Conservation (phyloP, 2,329 filamentous ascomycete species). For the Verticillium longisporum region DNA sequence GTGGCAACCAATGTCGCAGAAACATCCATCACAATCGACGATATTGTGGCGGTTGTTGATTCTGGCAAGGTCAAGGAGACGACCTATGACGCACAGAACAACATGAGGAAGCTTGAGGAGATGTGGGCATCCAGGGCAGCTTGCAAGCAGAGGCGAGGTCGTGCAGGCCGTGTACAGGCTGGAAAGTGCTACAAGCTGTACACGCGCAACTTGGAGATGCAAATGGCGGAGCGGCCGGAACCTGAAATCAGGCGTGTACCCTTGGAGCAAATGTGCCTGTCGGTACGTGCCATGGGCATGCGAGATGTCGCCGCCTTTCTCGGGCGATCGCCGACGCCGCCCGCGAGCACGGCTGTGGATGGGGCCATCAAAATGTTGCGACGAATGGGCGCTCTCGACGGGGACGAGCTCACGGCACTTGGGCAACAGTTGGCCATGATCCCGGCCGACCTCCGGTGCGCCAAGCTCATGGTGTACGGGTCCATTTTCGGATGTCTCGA, state of each 20-base stretch:
- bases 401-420: slow-evolving; percentile 79
- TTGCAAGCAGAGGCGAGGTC: slow-evolving; percentile 87
- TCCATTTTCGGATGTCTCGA: slow-evolving; percentile 90
- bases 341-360: slow-evolving; percentile 76
- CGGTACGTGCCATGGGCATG: slow-evolving; percentile 91
- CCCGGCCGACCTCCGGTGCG: slow-evolving; percentile 84
- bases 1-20: slow-evolving; percentile 96
- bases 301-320: slow-evolving; percentile 76
- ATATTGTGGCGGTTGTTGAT: slow-evolving; percentile 93
- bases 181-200: slow-evolving; percentile 95
- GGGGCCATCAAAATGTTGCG: slow-evolving; percentile 73
- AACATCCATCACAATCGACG: slow-evolving; percentile 97
- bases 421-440: slow-evolving; percentile 93
- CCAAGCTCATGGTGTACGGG: slow-evolving; percentile 92
- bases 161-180: slow-evolving; percentile 85
- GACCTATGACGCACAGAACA: slow-evolving; percentile 82
- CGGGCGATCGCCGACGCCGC: slow-evolving; percentile 80
- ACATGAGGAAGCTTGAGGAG: slow-evolving; percentile 91
- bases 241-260: slow-evolving; percentile 92
- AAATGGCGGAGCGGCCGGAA: slow-evolving; percentile 84
- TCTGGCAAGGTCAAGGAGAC: slow-evolving; percentile 95
- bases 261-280: slow-evolving; percentile 87
- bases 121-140: slow-evolving; percentile 92
- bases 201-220: slow-evolving; percentile 74
- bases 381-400: slow-evolving; percentile 84